Conservation (phyloP, 2,329 filamentous ascomycete genomes). For the Pseudopyrenochaeta lycopersici region DNA sequence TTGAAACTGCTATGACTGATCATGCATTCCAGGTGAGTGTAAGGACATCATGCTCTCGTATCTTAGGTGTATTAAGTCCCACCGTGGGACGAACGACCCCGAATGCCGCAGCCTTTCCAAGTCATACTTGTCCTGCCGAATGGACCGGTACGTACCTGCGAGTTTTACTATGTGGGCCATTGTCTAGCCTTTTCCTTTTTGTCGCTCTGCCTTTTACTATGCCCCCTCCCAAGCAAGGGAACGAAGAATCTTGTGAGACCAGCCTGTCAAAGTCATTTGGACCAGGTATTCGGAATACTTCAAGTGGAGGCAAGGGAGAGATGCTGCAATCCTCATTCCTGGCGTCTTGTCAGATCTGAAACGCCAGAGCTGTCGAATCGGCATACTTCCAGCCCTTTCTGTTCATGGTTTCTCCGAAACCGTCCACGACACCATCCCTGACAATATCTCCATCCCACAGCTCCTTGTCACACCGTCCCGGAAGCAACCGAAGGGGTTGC, state of each 20-base stretch:
- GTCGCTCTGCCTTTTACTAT: constrained; percentile 7
- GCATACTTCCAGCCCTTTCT: constrained; percentile 23
- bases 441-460: constrained; percentile 22
- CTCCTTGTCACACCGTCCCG: constrained; percentile 33
- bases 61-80: constrained; percentile 84
- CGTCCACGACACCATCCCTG: constrained; percentile 18
- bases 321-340: constrained; percentile 29
- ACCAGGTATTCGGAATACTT: constrained; percentile 37
- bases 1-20: constrained; percentile 20
- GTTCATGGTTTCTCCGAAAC: constrained; percentile 18
- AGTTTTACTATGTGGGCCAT: constrained; percentile 15
- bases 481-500: constrained; percentile 29
- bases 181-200: constrained; percentile 2
- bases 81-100: constrained; percentile 83
- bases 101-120: constrained; percentile 88
- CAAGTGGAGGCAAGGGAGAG: constrained; percentile 35
- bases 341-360: constrained; percentile 38
- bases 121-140: constrained; percentile 86
- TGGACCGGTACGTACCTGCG: constrained; percentile 78
- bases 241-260: constrained; percentile 37
- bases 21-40: constrained; percentile 76
- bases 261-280: constrained; percentile 39
- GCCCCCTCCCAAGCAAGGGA: constrained; percentile 29
- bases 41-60: constrained; percentile 88
- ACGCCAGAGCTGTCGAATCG: constrained; percentile 33